Conservation (phyloP, 257 asterid genomes). For the Lantana camara region DNA sequence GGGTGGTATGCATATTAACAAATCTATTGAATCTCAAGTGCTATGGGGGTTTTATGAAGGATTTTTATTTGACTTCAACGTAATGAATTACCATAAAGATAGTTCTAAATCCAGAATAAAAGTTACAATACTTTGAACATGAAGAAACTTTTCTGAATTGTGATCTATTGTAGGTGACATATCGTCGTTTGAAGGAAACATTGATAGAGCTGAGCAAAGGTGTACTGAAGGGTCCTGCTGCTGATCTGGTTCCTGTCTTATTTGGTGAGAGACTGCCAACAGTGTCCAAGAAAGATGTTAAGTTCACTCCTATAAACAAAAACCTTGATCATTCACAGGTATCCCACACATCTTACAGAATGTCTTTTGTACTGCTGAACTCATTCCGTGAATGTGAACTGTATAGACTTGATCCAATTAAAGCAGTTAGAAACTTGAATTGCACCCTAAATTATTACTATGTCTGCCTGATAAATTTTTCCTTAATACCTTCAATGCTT, state of each 20-base stretch:
- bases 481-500: too few relatives aligned
- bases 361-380: slow-evolving; percentile 12
- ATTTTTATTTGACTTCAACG: slow-evolving; percentile 12
- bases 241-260: slow-evolving; percentile 88
- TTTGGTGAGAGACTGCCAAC: slow-evolving; percentile 85
- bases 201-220: slow-evolving; percentile 88
- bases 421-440: too few relatives aligned
- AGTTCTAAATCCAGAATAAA: slow-evolving; percentile 2
- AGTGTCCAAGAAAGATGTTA: slow-evolving; percentile 64
- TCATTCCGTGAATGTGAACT: too few relatives aligned
- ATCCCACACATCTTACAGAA: slow-evolving; percentile 19
- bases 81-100: background rate
- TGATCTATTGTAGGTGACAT: slow-evolving; percentile 70
- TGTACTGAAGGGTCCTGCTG: slow-evolving; percentile 86
- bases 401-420: too few relatives aligned
- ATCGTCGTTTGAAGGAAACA: slow-evolving; percentile 91
- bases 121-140: slow-evolving; percentile 13
- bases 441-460: too few relatives aligned
- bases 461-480: too few relatives aligned
- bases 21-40: slow-evolving; percentile 1
- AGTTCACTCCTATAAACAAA: slow-evolving; percentile 64
- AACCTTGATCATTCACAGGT: slow-evolving; percentile 97
- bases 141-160: slow-evolving; percentile 16
- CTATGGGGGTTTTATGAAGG: slow-evolving; percentile 12
- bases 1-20: background rate